phyloP scores from a whole-genome alignment of 2,329 filamentous ascomycete species.

The Colletotrichum truncatum region DNA sequence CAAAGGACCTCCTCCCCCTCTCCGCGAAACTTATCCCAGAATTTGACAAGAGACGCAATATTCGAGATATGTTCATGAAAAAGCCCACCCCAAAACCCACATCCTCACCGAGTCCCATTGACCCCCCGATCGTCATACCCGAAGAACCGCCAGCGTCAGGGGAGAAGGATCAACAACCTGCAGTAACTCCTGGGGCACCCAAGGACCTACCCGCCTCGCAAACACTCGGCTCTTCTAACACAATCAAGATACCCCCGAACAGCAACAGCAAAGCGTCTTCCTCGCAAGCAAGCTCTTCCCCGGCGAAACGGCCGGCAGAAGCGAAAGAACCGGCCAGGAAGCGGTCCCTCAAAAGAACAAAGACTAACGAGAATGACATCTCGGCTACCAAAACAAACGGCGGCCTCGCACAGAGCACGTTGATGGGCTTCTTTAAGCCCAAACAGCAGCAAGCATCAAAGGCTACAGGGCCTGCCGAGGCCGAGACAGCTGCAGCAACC shows the following conservation, averaged over 20 bases:
- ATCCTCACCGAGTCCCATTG: constrained; percentile 27
- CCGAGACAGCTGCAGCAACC: not conserved
- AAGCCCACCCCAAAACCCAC: constrained; percentile 48
- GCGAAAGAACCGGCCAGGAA: constrained; percentile 33
- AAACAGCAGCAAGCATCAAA: constrained; percentile 43
- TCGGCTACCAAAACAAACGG: constrained; percentile 44
- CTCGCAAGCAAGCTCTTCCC: constrained; percentile 18
- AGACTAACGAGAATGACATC: constrained; percentile 32
- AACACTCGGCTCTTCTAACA: not conserved
- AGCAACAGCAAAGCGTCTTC: not conserved
- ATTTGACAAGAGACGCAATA: constrained; percentile 84
- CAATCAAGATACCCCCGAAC: not conserved
- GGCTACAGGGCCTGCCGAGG: not conserved
- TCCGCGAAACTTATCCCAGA: constrained; percentile 89
- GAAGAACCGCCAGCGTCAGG: not conserved
- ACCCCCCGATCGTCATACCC: not conserved
- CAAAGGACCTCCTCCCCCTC: constrained; percentile 73
- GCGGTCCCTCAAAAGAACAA: constrained; percentile 47
- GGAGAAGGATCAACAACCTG: not conserved
- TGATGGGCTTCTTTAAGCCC: constrained; percentile 84
- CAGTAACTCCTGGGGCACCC: not conserved
- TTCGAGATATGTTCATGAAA: constrained; percentile 90
- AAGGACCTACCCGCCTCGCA: not conserved
- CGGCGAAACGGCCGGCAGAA: constrained; percentile 31
- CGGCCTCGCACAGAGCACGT: constrained; percentile 58